Percentiles rank a stretch among this genome's conserved stretches.
phyloP scores from a whole-genome alignment of 2,329 filamentous ascomycete species.

The Paecilomyces fulvus region DNA sequence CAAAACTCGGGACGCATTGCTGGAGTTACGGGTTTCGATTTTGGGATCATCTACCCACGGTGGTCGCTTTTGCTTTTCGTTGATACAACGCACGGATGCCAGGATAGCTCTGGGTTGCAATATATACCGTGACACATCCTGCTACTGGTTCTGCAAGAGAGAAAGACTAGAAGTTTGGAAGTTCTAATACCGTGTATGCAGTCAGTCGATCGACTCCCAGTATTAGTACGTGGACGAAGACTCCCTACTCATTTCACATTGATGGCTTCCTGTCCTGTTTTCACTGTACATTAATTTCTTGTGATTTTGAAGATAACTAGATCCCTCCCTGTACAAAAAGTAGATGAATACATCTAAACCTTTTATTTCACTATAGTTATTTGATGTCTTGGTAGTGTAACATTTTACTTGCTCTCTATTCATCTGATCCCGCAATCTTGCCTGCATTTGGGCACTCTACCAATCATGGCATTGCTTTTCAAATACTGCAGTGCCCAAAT shows the following conservation, averaged over 20 bases:
- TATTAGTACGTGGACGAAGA: neutral
- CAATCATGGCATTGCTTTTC: too few relatives aligned
- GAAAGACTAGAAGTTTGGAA: neutral
- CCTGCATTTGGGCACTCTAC: too few relatives aligned
- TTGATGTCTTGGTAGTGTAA: neutral
- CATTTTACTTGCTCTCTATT: neutral
- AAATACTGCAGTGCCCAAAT: too few relatives aligned
- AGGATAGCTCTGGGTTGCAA: too few relatives aligned
- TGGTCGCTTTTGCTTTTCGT: neutral
- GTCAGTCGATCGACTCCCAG: neutral
- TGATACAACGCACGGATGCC: neutral
- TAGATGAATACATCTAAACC: neutral
- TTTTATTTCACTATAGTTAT: neutral
- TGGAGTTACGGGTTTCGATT: constrained; percentile 12
- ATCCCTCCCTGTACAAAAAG: neutral
- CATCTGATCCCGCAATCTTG: too few relatives aligned
- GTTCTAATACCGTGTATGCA: neutral
- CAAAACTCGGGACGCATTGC: constrained; percentile 14
- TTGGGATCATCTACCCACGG: neutral
- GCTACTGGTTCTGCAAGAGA: neutral
- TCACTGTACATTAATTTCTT: neutral
- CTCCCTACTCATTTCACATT: neutral
- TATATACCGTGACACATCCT: neutral
- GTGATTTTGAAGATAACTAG: neutral
- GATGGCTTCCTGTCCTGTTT: neutral